Conservation (phyloP, 176 grass and related monocot species). For the Oryza meridionalis region DNA sequence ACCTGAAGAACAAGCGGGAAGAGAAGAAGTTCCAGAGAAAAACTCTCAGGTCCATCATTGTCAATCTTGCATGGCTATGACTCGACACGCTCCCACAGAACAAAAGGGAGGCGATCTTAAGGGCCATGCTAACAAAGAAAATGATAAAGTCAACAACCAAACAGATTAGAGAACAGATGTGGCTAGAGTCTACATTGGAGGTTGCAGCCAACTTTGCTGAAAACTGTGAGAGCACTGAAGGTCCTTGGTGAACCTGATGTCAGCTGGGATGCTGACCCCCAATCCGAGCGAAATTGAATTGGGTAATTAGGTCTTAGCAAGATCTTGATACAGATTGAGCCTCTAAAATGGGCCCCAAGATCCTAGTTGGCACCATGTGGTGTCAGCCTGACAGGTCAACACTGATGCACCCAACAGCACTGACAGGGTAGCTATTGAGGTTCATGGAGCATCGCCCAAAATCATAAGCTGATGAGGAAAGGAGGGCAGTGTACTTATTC, state of each 20-base stretch:
- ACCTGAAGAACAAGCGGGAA: conserved; percentile 26
- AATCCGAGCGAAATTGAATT: neutral
- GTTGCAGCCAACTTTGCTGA: neutral
- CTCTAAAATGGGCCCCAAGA: neutral
- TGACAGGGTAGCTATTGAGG: neutral
- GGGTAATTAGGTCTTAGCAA: no score
- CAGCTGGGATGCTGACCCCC: neutral
- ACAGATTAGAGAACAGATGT: neutral
- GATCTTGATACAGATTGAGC: neutral
- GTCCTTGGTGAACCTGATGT: neutral
- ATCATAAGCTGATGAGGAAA: neutral
- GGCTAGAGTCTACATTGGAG: neutral
- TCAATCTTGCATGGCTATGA: conserved; percentile 64
- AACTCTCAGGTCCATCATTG: conserved; percentile 40
- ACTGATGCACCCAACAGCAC: neutral
- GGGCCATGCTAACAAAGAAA: conserved; percentile 36
- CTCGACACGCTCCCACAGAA: conserved; percentile 61
- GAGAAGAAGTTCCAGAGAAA: conserved; percentile 55
- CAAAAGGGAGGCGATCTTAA: conserved; percentile 68
- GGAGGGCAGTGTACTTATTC: neutral
- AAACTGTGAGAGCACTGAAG: neutral
- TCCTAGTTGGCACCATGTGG: neutral
- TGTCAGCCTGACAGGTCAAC: neutral
- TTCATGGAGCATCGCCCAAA: neutral
- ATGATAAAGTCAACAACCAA: neutral